Percentiles rank a stretch among this genome's conserved stretches.
phyloP scores from a whole-genome alignment of 176 grass and related monocot species.

The Tillandsia fasciculata region DNA sequence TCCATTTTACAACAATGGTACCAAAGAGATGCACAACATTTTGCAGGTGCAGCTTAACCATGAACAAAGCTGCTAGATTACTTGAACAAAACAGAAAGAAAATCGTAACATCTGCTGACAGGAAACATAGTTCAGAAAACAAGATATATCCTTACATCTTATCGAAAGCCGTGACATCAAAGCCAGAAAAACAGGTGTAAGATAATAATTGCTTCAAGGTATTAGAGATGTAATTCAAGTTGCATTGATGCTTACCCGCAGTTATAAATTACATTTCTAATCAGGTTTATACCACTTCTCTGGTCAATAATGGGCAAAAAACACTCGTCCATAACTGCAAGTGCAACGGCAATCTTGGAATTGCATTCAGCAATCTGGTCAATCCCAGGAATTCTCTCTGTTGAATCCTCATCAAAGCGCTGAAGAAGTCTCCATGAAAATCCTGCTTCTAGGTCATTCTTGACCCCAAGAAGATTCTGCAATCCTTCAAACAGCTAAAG shows the following conservation, averaged over 20 bases:
- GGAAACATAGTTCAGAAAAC: too few relatives aligned
- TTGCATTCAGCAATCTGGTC: slow-evolving; percentile 62
- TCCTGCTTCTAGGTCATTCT: slow-evolving; percentile 65
- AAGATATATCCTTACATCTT: too few relatives aligned
- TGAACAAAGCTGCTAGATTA: too few relatives aligned
- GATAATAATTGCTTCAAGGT: background rate
- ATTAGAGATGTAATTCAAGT: background rate
- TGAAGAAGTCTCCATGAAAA: slow-evolving; percentile 73
- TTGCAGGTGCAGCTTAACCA: too few relatives aligned
- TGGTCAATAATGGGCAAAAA: slow-evolving; percentile 90
- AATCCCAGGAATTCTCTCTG: slow-evolving; percentile 28
- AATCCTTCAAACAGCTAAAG: slow-evolving; percentile 65
- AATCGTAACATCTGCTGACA: too few relatives aligned
- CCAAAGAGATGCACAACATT: too few relatives aligned
- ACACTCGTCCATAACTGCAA: slow-evolving; percentile 90
- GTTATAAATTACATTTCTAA: slow-evolving; percentile 82
- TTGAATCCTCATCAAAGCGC: slow-evolving; percentile 49
- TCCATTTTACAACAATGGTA: too few relatives aligned
- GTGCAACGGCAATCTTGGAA: slow-evolving; percentile 75
- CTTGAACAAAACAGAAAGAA: too few relatives aligned
- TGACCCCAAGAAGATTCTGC: slow-evolving; percentile 59
- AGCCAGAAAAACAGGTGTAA: too few relatives aligned
- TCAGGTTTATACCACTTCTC: slow-evolving; percentile 87
- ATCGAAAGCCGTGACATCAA: too few relatives aligned
- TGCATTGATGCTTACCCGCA: slow-evolving; percentile 68